Evolutionary conservation across 306 rosid species (phyloP).

Genomic region (Acacia melanoxylon): DNA sequence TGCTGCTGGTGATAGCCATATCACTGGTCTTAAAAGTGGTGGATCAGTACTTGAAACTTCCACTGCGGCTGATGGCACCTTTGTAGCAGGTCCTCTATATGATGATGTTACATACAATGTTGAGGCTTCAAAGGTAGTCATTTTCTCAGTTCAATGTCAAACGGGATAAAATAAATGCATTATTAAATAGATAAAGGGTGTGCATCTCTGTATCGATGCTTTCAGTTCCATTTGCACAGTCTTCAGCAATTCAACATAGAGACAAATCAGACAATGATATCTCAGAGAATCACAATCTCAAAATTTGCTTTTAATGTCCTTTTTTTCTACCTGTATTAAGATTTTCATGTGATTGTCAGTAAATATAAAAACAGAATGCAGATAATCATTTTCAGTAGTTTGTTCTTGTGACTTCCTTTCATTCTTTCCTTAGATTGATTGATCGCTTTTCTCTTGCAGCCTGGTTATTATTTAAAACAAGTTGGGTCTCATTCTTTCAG

Average conservation of each 20-base stretch:
- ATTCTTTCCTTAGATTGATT: conserved; percentile 23
- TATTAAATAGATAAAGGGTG: background rate
- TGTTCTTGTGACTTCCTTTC: conserved; percentile 27
- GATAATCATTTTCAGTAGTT: background rate
- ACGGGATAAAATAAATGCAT: conserved; percentile 3
- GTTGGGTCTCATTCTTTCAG: conserved; percentile 82
- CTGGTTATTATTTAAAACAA: conserved; percentile 82
- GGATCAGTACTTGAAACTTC: conserved; percentile 74
- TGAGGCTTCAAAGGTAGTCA: conserved; percentile 80
- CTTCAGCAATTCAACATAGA: conserved; percentile 7
- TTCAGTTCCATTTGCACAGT: conserved; percentile 20
- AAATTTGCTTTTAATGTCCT: conserved; percentile 8
- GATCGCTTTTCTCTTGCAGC: conserved; percentile 54
- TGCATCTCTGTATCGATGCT: conserved; percentile 4
- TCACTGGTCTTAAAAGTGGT: conserved; percentile 67
- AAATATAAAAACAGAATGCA: conserved; percentile 18
- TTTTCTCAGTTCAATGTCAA: conserved; percentile 8
- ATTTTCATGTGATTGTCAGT: conserved; percentile 1
- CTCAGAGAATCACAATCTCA: conserved; percentile 1
- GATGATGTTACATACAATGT: conserved; percentile 74
- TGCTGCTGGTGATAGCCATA: conserved; percentile 73
- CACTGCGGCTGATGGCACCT: conserved; percentile 74
- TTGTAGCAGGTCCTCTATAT: conserved; percentile 84
- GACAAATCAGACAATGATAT: background rate
- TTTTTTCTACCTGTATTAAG: conserved; percentile 7